These are phyloP conservation scores for Piper betle DNA, from an alignment of 164 flowering plant species.

Conservation along the genomic window DNA sequence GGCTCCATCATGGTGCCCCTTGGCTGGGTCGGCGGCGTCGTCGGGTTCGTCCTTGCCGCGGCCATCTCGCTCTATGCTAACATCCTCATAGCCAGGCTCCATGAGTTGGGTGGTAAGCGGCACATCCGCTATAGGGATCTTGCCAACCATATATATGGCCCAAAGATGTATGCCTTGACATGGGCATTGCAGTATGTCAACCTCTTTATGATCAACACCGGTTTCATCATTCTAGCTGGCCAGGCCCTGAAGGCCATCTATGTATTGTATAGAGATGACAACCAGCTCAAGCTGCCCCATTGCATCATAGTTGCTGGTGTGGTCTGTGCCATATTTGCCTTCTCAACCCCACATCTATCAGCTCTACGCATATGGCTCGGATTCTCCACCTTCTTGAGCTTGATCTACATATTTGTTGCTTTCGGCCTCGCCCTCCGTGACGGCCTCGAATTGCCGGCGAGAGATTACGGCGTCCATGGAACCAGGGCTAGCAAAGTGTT, in stretches of 20 bases:
- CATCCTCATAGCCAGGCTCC: slow-evolving; percentile 66
- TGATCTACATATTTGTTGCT: slow-evolving; percentile 50
- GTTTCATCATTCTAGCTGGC: slow-evolving; percentile 77
- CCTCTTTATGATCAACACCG: slow-evolving; percentile 87
- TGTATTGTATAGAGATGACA: slow-evolving; percentile 51
- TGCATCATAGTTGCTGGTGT: slow-evolving; percentile 67
- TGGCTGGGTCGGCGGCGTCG: slow-evolving; percentile 70
- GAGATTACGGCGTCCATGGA: slow-evolving; percentile 69
- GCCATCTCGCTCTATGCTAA: slow-evolving; percentile 67
- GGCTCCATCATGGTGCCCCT: slow-evolving; percentile 81
- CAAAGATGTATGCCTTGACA: slow-evolving; percentile 52
- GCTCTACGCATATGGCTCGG: slow-evolving; percentile 75
- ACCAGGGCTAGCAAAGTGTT: slow-evolving; percentile 36
- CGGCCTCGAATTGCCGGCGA: slow-evolving; percentile 55
- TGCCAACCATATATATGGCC: slow-evolving; percentile 76
- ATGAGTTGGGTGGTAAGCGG: slow-evolving; percentile 79
- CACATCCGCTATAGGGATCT: slow-evolving; percentile 96
- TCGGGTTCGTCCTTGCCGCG: slow-evolving; percentile 56
- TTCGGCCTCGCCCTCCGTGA: slow-evolving; percentile 44
- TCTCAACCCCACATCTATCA: slow-evolving; percentile 71
- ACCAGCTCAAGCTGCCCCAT: slow-evolving; percentile 69
- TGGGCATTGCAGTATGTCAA: slow-evolving; percentile 88
- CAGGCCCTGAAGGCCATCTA: slow-evolving; percentile 73
- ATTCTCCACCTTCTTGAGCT: slow-evolving; percentile 59
- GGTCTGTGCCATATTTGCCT: slow-evolving; percentile 70